Evolutionary conservation across 1,284 basidiomycete genomes (phyloP), one percentile per base, ranked within the genome.

Genomic region (Xerocomus nothofagi): DNA sequence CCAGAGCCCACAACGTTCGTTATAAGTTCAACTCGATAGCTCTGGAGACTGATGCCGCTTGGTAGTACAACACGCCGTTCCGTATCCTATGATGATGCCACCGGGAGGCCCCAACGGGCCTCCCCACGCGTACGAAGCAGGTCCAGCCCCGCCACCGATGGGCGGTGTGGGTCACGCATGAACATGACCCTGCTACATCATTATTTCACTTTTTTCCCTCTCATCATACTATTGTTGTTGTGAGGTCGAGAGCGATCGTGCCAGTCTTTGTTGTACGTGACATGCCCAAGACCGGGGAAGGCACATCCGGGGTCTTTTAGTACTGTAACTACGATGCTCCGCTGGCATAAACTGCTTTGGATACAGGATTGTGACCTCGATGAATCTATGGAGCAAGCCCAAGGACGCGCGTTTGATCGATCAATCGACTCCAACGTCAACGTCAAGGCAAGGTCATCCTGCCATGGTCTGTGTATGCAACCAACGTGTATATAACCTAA

Each of bases 11-110:
- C 88, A 91, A 73, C 69, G 88, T 91, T 75, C 57, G 87, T 54
- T 57, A 50, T 57, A 49, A 38, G 67, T 59, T 67, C 44, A 57
- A 45, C 24, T 61, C 53, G 49, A 56, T 50, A 8, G 1, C 14
- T 40, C 20, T 11, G 1, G 59, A 60, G 44, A 68, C 63, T 65
- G 32, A 69, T 21, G n/a, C 4, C 7, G 2, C 45, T 56, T 63
- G 57, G 50, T 66, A 91, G 89, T 91, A 66, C 83, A 82, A 69
- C 89, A 91, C 59, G 87, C 88, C 38, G 80, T 88, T 55, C 86
- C 87, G 32, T 91, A 91, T 67, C 85, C 79, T 15, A 91, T 91
- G 87, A 90, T 91, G 84, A 85, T 82, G 39, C 86, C 86, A 49
- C 86, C 84, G 14, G 57, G 66, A 17, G 65, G 65, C 39, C 82